Percentiles rank a stretch among this genome's conserved stretches.
phyloP scores from a whole-genome alignment of 2,329 filamentous ascomycete genomes.

The Botrytis paeoniae region DNA sequence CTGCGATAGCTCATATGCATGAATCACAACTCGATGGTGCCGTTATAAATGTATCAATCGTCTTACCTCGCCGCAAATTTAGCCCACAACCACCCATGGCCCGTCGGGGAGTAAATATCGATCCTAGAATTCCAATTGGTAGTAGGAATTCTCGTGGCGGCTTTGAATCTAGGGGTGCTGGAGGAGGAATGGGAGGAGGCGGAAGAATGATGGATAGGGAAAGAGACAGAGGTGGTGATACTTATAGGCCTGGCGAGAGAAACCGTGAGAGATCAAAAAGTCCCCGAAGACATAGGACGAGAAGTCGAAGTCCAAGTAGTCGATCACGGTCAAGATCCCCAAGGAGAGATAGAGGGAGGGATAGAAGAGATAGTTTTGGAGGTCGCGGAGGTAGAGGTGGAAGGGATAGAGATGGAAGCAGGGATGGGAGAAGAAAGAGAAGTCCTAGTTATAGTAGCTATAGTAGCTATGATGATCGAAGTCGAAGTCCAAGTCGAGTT shows the following conservation, averaged over 20 bases:
- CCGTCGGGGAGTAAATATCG: conserved; percentile 58
- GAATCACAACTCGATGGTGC: conserved; percentile 66
- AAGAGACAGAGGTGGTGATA: conserved; percentile 14
- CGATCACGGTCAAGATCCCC: conserved; percentile 12
- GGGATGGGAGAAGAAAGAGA: conserved; percentile 45
- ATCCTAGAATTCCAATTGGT: conserved; percentile 45
- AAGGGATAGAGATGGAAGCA: conserved; percentile 35
- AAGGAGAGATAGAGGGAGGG: conserved; percentile 1
- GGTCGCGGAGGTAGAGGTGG: conserved; percentile 12
- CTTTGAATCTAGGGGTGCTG: neutral
- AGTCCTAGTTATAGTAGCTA: conserved; percentile 63
- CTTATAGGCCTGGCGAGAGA: conserved; percentile 7
- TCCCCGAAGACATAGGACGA: conserved; percentile 16
- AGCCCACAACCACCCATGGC: conserved; percentile 74
- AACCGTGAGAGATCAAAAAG: conserved; percentile 11
- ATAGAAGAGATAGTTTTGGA: conserved; percentile 9
- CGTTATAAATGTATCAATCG: conserved; percentile 39
- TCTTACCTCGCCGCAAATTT: conserved; percentile 55
- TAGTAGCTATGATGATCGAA: conserved; percentile 51
- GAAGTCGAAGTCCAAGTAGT: conserved; percentile 5
- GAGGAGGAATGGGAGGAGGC: conserved; percentile 22
- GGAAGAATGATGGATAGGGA: conserved; percentile 15
- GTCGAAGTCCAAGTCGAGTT: conserved; percentile 39
- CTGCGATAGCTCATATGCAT: conserved; percentile 94
- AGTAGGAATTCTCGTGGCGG: conserved; percentile 28